Evolutionary conservation across 1,139 yeast genomes (phyloP).

Genomic region (Yamadazyma triangularis): DNA sequence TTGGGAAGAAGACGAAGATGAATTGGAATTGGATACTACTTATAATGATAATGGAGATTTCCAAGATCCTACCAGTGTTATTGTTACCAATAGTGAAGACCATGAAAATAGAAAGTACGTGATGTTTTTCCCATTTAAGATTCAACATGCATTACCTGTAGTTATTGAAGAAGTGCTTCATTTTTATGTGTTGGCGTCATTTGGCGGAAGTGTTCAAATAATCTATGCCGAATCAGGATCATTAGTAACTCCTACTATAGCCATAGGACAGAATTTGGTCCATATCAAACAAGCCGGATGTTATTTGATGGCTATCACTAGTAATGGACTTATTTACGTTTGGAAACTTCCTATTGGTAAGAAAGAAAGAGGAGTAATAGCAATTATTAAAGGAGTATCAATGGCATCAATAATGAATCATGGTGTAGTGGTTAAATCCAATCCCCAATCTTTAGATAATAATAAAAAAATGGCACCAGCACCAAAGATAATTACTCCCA

Average conservation of each 20-base stretch:
- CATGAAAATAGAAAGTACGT: constrained; percentile 18
- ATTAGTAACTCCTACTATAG: constrained; percentile 45
- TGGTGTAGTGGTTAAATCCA: constrained; percentile 11
- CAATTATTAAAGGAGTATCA: constrained; percentile 39
- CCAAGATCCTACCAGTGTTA: constrained; percentile 42
- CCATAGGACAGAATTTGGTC: constrained; percentile 55
- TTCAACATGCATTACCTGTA: constrained; percentile 39
- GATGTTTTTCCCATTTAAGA: constrained; percentile 37
- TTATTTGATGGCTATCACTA: constrained; percentile 53
- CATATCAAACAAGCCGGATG: constrained; percentile 48
- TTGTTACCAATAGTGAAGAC: constrained; percentile 23
- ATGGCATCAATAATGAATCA: constrained; percentile 45
- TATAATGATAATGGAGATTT: constrained; percentile 32
- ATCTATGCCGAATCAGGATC: constrained; percentile 62
- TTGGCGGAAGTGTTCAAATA: constrained; percentile 66
- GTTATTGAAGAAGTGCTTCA: constrained; percentile 21
- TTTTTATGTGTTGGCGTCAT: constrained; percentile 59
- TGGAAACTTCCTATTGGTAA: constrained; percentile 42
- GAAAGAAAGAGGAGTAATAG: constrained; percentile 15
- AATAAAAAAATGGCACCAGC: constrained; percentile 7
- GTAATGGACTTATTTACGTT: constrained; percentile 43
- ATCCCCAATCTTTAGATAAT: background rate
- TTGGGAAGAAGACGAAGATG: constrained; percentile 35
- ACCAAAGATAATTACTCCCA: constrained; percentile 17
- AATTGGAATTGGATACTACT: constrained; percentile 17